Conservation (phyloP, 345 rosid species). For the Adansonia digitata region DNA sequence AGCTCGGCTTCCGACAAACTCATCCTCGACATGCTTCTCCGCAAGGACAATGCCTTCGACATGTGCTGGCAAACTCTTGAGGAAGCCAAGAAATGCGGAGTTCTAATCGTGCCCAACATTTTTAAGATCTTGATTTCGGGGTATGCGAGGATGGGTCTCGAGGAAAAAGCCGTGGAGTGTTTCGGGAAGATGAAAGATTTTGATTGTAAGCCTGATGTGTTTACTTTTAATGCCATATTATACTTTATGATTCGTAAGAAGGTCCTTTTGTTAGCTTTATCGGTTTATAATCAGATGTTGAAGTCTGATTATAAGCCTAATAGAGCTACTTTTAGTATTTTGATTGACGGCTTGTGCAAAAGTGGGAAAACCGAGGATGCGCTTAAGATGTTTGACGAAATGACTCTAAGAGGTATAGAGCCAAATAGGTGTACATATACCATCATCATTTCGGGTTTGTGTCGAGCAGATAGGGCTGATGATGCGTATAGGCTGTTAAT, state of each 20-base stretch:
- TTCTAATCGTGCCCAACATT: conserved; percentile 37
- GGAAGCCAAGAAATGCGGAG: conserved; percentile 38
- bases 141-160: conserved; percentile 47
- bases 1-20: conserved; percentile 25
- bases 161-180: conserved; percentile 65
- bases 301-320: conserved; percentile 56
- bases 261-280: conserved; percentile 47
- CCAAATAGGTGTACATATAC: conserved; percentile 54
- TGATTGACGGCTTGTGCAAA: conserved; percentile 62
- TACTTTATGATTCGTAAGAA: conserved; percentile 35
- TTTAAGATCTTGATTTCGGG: conserved; percentile 55
- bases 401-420: conserved; percentile 45
- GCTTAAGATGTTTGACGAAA: conserved; percentile 72
- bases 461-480: conserved; percentile 44
- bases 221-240: conserved; percentile 51
- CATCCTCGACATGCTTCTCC: conserved; percentile 39
- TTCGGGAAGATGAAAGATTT: conserved; percentile 71
- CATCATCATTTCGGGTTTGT: conserved; percentile 56
- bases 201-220: conserved; percentile 61
- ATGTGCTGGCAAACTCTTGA: conserved; percentile 57
- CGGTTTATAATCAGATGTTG: conserved; percentile 62
- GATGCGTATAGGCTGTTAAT: conserved; percentile 57
- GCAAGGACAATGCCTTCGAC: conserved; percentile 42
- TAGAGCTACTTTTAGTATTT: conserved; percentile 45
- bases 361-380: conserved; percentile 52